These are phyloP conservation scores for Calendula officinalis DNA, from an alignment of 129 eudicot species.

Conservation along the genomic window DNA sequence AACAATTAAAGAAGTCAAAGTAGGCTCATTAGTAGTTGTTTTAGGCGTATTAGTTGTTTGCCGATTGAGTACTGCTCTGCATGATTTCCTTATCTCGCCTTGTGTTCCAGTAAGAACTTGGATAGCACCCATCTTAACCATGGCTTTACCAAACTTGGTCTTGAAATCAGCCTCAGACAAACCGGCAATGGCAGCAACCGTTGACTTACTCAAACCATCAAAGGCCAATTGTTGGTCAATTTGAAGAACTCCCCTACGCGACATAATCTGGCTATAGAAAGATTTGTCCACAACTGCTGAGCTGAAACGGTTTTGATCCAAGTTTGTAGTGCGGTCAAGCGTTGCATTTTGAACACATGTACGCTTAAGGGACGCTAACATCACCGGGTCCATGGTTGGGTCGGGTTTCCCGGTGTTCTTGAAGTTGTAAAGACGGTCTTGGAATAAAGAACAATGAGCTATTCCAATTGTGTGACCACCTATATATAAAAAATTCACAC, in stretches of 20 bases:
- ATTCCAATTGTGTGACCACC: conserved; percentile 65
- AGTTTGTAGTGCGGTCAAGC: conserved; percentile 25
- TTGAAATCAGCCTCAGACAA: conserved; percentile 38
- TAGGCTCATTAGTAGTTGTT: too few relatives aligned
- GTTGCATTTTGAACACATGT: conserved; percentile 36
- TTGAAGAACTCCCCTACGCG: conserved; percentile 42
- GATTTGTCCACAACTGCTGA: conserved; percentile 47
- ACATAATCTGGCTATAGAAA: conserved; percentile 36
- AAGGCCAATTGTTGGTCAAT: conserved; percentile 52
- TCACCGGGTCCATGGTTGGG: conserved; percentile 37
- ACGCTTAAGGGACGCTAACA: conserved; percentile 13
- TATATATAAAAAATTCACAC: neutral
- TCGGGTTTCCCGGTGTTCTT: conserved; percentile 44
- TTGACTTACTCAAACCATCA: conserved; percentile 31
- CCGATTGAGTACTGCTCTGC: conserved; percentile 25
- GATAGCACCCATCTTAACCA: conserved; percentile 55
- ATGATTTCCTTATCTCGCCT: conserved; percentile 55
- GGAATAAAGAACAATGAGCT: conserved; percentile 45
- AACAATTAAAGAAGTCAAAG: too few relatives aligned
- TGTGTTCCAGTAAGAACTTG: conserved; percentile 48
- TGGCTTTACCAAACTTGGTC: conserved; percentile 39
- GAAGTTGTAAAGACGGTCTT: conserved; percentile 58
- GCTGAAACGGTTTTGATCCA: conserved; percentile 49
- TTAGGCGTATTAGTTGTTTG: too few relatives aligned
- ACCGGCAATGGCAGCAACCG: conserved; percentile 34